Conservation (phyloP, 805 yeast species). For the Candida maesae region DNA sequence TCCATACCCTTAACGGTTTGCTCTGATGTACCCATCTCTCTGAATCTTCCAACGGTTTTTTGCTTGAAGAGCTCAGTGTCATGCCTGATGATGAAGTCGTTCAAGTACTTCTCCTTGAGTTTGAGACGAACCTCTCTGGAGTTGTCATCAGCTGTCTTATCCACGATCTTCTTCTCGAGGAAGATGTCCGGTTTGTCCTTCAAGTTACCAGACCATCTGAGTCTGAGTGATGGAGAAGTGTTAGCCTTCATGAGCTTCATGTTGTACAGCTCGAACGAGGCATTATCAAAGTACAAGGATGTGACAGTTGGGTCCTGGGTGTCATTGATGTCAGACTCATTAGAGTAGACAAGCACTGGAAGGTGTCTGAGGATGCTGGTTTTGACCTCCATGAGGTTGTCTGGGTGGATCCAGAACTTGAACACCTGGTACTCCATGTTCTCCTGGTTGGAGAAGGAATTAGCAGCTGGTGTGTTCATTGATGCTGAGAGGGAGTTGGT, state of each 20-base stretch:
- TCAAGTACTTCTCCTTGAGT: conserved; percentile 78
- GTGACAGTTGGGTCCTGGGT: conserved; percentile 78
- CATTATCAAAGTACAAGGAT: conserved; percentile 83
- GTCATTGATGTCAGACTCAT: conserved; percentile 41
- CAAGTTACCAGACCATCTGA: conserved; percentile 89
- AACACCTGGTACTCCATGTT: conserved; percentile 51
- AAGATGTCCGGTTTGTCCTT: conserved; percentile 71
- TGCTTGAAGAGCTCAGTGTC: conserved; percentile 40
- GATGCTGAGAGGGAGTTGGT: conserved; percentile 24
- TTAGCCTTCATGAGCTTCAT: conserved; percentile 69
- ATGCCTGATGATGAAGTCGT: conserved; percentile 61
- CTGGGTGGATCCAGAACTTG: conserved; percentile 97
- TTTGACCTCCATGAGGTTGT: conserved; percentile 93
- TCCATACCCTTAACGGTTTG: conserved; percentile 49
- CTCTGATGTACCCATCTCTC: conserved; percentile 54
- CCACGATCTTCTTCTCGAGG: conserved; percentile 75
- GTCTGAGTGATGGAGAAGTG: conserved; percentile 70
- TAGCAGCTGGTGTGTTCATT: conserved; percentile 9
- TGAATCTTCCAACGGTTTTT: conserved; percentile 56
- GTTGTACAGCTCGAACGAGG: conserved; percentile 79
- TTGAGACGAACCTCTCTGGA: conserved; percentile 62
- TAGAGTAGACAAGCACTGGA: conserved; percentile 77
- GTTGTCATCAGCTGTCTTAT: conserved; percentile 45
- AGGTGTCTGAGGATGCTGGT: conserved; percentile 90
- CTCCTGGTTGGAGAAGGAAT: conserved; percentile 16